Percentiles rank a stretch among this genome's conserved stretches.
phyloP scores from a whole-genome alignment of 805 yeast genomes.

The Metschnikowia drakensbergensis region DNA sequence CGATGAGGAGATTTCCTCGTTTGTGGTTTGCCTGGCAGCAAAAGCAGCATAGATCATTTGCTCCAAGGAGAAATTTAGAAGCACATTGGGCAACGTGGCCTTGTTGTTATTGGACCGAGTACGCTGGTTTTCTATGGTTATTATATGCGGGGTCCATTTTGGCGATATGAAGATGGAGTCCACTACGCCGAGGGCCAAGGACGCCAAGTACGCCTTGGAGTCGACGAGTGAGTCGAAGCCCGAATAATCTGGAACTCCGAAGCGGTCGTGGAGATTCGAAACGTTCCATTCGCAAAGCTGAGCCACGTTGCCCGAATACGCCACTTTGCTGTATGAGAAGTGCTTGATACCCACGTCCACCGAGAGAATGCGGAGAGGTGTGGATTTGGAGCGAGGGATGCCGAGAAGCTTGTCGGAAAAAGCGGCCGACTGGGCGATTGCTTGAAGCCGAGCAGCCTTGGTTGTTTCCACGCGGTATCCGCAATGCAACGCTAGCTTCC shows the following conservation, averaged over 20 bases:
- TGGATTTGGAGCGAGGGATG: conserved; percentile 3
- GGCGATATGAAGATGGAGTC: conserved; percentile 18
- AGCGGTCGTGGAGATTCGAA: conserved; percentile 23
- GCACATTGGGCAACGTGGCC: conserved; percentile 38
- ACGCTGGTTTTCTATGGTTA: conserved; percentile 38
- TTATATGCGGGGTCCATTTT: conserved; percentile 21
- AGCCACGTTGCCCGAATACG: conserved; percentile 6
- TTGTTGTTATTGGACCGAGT: conserved; percentile 33
- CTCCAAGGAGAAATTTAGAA: conserved; percentile 37
- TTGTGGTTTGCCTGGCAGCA: conserved; percentile 18
- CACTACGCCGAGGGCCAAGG: conserved; percentile 19
- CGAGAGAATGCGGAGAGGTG: conserved; percentile 20
- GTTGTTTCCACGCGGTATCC: conserved; percentile 20
- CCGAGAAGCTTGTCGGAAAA: conserved; percentile 11
- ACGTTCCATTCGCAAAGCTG: conserved; percentile 23
- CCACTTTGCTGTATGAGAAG: conserved; percentile 34
- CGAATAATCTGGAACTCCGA: conserved; percentile 14
- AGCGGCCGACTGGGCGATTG: conserved; percentile 7
- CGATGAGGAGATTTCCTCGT: conserved; percentile 9
- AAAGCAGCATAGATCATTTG: conserved; percentile 32
- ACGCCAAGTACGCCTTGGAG: conserved; percentile 26
- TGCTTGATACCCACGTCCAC: conserved; percentile 42
- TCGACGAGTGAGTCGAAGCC: conserved; percentile 19
- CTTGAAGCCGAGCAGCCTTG: conserved; percentile 16
- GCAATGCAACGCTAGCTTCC: conserved; percentile 21